Base-by-base conservation (phyloP, 441 rosid species). In the Daphne laureola region DNA sequence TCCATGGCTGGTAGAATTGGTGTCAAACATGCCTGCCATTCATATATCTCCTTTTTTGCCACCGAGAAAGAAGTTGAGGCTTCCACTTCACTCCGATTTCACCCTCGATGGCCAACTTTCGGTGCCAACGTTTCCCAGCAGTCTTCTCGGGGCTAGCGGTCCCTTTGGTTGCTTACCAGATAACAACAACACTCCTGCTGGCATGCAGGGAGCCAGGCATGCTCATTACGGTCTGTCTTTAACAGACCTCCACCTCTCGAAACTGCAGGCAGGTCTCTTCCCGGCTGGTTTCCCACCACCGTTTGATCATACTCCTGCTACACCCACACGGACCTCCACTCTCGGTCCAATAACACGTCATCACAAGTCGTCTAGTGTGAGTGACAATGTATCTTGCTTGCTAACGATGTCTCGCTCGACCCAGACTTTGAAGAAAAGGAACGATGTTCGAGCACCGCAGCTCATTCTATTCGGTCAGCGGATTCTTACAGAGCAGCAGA, bases 191-290 rank as follows among this genome's bases (percentile, higher is more conserved):
- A 58, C 79, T 71, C 79, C 82, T 77, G 82, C 74, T 57, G 70
- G 82, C 78, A 73, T 77, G 75, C 82, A 77, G 82, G 82, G 82
- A 77, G 78, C 82, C 82, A 77, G 82, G 82, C 82, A 77, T 54
- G 80, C 86, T 78, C 83, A 76, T 49, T 78, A 67, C 44, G 84
- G 89, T 70, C 61, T 72, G 61, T 59, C 79, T 53, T 63, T 77
- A 64, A 51, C 84, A 1, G 80, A 80, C 65, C 64, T 68, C 73
- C 86, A 73, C 64, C 69, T 74, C 77, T 72, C 62, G 46, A 77
- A 74, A 73, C 62, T 76, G 64, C 86, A 74, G 65, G 54, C 70
- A 27, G 71, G 80, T 71, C 68, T 73, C 44, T 55, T 68, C 59
- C 58, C 73, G 23, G 69, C 73, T 49, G 69, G 78, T 68, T 67